Evolutionary conservation across 805 yeast species (phyloP).

Genomic region (Isabelozyma gotoi): DNA sequence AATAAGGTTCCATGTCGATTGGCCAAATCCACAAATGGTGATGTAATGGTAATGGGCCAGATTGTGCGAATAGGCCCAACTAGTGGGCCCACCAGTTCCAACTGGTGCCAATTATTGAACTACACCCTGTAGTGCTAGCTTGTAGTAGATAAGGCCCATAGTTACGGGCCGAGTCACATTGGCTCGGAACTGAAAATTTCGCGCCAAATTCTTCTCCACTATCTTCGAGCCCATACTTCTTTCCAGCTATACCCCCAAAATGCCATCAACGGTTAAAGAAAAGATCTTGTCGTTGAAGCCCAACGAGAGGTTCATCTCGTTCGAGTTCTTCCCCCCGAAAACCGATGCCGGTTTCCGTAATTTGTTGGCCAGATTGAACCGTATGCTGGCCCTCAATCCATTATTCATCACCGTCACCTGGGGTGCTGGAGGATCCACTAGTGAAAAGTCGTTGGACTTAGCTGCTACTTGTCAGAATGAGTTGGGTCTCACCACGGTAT

Average conservation of each 20-base stretch:
- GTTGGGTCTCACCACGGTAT: slow-evolving; percentile 81
- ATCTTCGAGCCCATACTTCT: not conserved
- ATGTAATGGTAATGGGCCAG: no score
- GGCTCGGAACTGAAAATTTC: no score
- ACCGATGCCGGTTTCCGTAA: slow-evolving; percentile 87
- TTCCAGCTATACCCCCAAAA: not conserved
- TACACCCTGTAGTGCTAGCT: no score
- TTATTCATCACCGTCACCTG: slow-evolving; percentile 91
- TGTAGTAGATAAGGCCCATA: no score
- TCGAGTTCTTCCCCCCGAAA: slow-evolving; percentile 97
- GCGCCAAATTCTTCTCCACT: not conserved
- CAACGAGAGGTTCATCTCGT: slow-evolving; percentile 69
- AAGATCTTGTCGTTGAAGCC: slow-evolving; percentile 47
- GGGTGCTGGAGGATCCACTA: slow-evolving; percentile 98
- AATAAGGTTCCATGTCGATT: no score
- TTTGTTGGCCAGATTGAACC: slow-evolving; percentile 77
- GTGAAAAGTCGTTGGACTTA: slow-evolving; percentile 79
- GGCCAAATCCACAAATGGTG: no score
- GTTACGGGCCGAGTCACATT: no score
- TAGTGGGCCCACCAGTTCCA: no score
- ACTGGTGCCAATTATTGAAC: not conserved
- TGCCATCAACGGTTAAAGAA: slow-evolving; percentile 42
- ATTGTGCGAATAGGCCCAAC: no score
- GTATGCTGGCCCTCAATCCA: slow-evolving; percentile 89
- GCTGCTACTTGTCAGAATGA: slow-evolving; percentile 76